Evolutionary conservation across 768 basidiomycete genomes (phyloP), one percentile per base, ranked within the genome.

Genomic region (Favolaschia claudopus): DNA sequence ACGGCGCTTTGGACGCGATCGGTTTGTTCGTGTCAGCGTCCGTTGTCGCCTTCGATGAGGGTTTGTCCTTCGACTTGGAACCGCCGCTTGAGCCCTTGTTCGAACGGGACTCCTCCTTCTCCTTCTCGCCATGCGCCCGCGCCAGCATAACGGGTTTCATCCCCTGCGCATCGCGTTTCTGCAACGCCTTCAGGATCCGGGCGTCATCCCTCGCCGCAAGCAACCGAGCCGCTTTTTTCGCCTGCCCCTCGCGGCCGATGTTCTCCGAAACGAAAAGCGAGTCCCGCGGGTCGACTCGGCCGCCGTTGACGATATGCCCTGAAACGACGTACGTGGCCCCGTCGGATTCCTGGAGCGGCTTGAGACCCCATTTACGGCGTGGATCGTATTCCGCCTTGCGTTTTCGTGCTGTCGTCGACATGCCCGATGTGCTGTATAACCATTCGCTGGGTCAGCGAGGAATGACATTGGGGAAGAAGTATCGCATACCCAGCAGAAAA

Each of bases 171-270:
- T 92, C 91, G 43, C 84, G 76, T 62, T 83, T 78, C 60, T 93
- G 69, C 36, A 95, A 72, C 34, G 72, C 70, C 71, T 87, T 81
- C 65, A 96, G 71, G 20, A 81, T 78, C 36, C 73, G 76, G 53
- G 95, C 94, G 2, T 84, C 79, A 44, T 89, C 84, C 55, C 82
- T 80, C 9, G 79, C 81, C 17, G 80, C 81, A 13, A 84, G 61
- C 68, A 82, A 82, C 40, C 93, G 83, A 62, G 86, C 86, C 6
- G 89, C 86, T 67, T 82, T n/a, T n/a, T n/a, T 89, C 19, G 89
- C 90, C 66, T 94, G 91, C 2, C 89, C 89, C 51, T 89, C 89
- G 17, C 95, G 80, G 1, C 94, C 94, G 34, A 95, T 78, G 55
- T 78, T 86, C 73, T 96, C 95, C 1, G 80, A 70, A 4, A 87